Base-by-base conservation (phyloP, 2,329 filamentous ascomycete genomes). In the Leptographium galeiforme region DNA sequence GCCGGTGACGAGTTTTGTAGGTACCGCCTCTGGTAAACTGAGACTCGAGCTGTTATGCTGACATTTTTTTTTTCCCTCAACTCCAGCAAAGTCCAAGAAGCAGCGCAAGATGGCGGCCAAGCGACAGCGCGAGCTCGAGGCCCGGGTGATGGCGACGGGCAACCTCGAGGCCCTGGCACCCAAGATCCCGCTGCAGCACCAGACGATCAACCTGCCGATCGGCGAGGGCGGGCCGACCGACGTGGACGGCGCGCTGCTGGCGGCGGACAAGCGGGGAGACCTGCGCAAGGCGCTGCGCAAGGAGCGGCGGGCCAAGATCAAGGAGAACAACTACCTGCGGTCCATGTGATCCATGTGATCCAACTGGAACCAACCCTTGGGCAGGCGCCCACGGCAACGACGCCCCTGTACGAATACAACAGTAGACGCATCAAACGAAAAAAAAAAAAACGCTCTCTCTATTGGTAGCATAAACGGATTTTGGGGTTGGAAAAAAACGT, bases 311-410 rank as follows among this genome's bases (percentile, higher is more conserved):
- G 79, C 78, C 56, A 79, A 76, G 69, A 93, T 93, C 64, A 91
- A 90, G 79, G 87, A 93, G 74, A 71, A 70, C 65, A 93, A 93
- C 71, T 93, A 89, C 76, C 78, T 93, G 69, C 87, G 85, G 77
- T 79, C 81, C 45, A 88, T 90, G 85, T 81, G 19, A 39, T 4
- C 6, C n/a, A 1, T 25, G 8, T 25, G 6, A 12, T n/a, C n/a
- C n/a, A 19, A 19, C 10, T 44, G 2, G 34, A 36, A 36, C 25
- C 25, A 25, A 5, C 25, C 25, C 25, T 25, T 25, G n/a, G n/a
- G n/a, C 25, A 25, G 25, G 25, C 25, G 25, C 25, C 25, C 25
- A 5, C 25, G 25, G 25, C 25, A 25, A 25, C 25, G 25, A 25
- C 25, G 25, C 25, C 25, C 25, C 25, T 25, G 25, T 25, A 25